phyloP scores from a whole-genome alignment of 768 basidiomycete species.

The Hypsizygus marmoreus region DNA sequence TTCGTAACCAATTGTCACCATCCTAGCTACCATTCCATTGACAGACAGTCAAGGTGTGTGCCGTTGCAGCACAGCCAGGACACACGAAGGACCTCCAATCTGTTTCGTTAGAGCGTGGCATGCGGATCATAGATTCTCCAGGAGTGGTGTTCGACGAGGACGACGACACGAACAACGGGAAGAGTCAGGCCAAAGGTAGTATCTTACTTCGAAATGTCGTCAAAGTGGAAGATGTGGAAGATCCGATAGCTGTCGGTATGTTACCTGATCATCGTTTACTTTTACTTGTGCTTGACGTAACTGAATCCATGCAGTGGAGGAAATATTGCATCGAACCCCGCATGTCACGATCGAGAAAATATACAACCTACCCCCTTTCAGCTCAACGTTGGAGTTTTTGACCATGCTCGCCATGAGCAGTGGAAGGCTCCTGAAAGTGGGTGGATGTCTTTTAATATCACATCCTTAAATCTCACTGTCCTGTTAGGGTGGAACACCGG shows the following conservation, averaged over 20 bases:
- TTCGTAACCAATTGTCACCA: slow-evolving; percentile 26
- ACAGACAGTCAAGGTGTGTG: slow-evolving; percentile 89
- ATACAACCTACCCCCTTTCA: slow-evolving; percentile 80
- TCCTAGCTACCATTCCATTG: no score
- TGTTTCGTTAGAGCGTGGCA: slow-evolving; percentile 87
- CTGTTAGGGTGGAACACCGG: slow-evolving; percentile 84
- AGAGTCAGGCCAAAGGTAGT: slow-evolving; percentile 54
- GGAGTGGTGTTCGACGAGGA: slow-evolving; percentile 96
- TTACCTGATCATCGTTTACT: slow-evolving; percentile 10
- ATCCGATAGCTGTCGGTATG: slow-evolving; percentile 87
- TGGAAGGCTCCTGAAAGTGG: slow-evolving; percentile 82
- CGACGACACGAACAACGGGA: slow-evolving; percentile 43
- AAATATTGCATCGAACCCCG: slow-evolving; percentile 78
- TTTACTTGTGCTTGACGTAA: neutral
- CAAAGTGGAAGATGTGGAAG: slow-evolving; percentile 87
- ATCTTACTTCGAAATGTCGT: slow-evolving; percentile 86
- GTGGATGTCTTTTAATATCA: slow-evolving; percentile 2
- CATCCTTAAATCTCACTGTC: neutral
- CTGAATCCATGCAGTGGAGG: slow-evolving; percentile 68
- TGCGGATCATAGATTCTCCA: slow-evolving; percentile 93
- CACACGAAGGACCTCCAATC: slow-evolving; percentile 93
- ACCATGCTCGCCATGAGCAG: slow-evolving; percentile 85
- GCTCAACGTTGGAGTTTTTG: slow-evolving; percentile 77
- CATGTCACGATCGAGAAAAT: slow-evolving; percentile 74
- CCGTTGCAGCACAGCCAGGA: slow-evolving; percentile 92